Conservation (phyloP, 495 filamentous ascomycete genomes). For the Penicillium canescens region DNA sequence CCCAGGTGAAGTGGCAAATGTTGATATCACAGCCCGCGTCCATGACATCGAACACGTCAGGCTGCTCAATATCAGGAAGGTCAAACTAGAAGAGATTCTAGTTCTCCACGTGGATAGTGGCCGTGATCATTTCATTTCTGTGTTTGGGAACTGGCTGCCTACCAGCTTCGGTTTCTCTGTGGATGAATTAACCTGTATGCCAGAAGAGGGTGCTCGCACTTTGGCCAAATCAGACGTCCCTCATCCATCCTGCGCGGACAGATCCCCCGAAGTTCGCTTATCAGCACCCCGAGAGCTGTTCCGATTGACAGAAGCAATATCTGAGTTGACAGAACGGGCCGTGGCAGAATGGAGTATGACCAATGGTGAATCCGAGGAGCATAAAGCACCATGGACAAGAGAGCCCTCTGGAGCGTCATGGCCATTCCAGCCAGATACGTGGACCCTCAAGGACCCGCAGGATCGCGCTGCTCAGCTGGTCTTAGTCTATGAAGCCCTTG, state of each 20-base stretch:
- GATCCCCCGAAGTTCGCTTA: constrained; percentile 55
- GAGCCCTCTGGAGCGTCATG: constrained; percentile 61
- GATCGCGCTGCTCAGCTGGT: constrained; percentile 35
- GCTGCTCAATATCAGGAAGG: constrained; percentile 66
- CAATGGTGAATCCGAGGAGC: constrained; percentile 45
- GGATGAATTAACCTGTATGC: constrained; percentile 79
- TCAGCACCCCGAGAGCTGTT: constrained; percentile 85
- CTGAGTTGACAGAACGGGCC: constrained; percentile 69
- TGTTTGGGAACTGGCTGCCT: constrained; percentile 74
- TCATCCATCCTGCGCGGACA: constrained; percentile 22
- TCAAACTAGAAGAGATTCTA: constrained; percentile 78
- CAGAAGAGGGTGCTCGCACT: constrained; percentile 69
- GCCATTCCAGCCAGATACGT: constrained; percentile 68
- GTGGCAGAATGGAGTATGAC: constrained; percentile 85
- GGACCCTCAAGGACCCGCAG: constrained; percentile 42
- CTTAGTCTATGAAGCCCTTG: constrained; percentile 65
- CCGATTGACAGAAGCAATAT: constrained; percentile 80
- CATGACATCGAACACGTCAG: constrained; percentile 62
- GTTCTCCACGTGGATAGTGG: constrained; percentile 85
- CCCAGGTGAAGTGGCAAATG: constrained; percentile 79
- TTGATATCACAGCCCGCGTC: constrained; percentile 65
- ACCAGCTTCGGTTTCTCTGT: constrained; percentile 82
- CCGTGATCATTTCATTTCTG: constrained; percentile 87
- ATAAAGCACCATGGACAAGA: constrained; percentile 55
- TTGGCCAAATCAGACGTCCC: constrained; percentile 31